phyloP scores from a whole-genome alignment of 2,329 filamentous ascomycete genomes.

The Stromatinia cepivora region DNA sequence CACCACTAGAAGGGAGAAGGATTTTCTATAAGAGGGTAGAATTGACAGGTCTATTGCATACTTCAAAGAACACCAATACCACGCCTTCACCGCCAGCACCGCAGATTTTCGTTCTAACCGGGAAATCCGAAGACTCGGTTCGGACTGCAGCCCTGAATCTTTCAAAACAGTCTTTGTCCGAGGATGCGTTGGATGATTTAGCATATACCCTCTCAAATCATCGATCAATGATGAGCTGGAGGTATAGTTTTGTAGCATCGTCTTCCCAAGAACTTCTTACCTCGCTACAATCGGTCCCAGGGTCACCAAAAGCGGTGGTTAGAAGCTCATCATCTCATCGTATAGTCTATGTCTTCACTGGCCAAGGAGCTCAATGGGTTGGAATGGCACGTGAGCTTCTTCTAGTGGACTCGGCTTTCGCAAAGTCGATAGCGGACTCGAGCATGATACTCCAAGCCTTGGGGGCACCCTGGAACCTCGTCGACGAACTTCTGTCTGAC shows the following conservation, averaged over 20 bases:
- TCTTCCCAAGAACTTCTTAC: neutral
- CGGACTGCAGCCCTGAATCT: neutral
- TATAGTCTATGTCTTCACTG: constrained; percentile 34
- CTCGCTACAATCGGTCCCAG: neutral
- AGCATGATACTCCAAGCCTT: neutral
- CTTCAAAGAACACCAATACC: neutral
- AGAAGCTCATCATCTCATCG: constrained; percentile 10
- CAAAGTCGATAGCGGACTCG: constrained; percentile 9
- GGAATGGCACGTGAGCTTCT: constrained; percentile 35
- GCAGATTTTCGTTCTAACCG: neutral
- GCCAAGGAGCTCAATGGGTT: constrained; percentile 39
- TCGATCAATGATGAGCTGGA: constrained; percentile 22
- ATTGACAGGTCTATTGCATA: neutral
- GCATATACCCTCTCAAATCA: constrained; percentile 23
- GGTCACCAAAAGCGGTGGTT: neutral
- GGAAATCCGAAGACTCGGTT: neutral
- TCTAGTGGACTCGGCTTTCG: neutral
- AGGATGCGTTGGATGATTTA: constrained; percentile 21
- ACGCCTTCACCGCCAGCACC: too few species aligned
- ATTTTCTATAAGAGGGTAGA: neutral
- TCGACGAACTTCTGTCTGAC: constrained; percentile 42
- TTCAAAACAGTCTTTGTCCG: neutral
- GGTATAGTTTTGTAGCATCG: constrained; percentile 1
- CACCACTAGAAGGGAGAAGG: neutral
- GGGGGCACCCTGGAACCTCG: constrained; percentile 10